These are phyloP conservation scores for Fusarium nurragi DNA, from an alignment of 2,329 filamentous ascomycete species.

Conservation along the genomic window DNA sequence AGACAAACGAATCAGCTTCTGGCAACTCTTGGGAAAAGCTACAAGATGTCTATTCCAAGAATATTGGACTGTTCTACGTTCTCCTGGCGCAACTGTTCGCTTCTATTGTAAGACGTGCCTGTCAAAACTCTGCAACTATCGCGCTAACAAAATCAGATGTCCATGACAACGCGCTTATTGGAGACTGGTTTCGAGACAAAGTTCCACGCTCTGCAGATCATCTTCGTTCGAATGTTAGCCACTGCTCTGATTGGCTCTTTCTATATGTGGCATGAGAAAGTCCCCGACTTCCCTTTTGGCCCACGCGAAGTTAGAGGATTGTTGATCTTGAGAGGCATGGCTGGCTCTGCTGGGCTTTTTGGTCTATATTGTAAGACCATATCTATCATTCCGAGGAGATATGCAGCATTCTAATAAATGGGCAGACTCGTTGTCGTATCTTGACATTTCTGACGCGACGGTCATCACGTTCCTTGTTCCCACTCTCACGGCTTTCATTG, in stretches of 20 bases:
- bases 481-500: conserved; percentile 71
- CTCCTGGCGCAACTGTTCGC: conserved; percentile 54
- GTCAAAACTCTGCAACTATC: fast-evolving
- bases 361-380: conserved; percentile 56
- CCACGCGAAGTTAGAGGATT: conserved; percentile 68
- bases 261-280: conserved; percentile 54
- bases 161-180: conserved; percentile 52
- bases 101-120: conserved; percentile 47
- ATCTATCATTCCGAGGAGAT: fast-evolving
- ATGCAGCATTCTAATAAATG: not conserved
- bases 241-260: conserved; percentile 50
- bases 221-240: conserved; percentile 55
- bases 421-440: conserved; percentile 65
- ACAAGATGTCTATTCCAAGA: conserved; percentile 58
- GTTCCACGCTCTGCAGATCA: conserved; percentile 55
- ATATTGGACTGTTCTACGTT: conserved; percentile 53
- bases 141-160: conserved; percentile 47
- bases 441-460: conserved; percentile 80
- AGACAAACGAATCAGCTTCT: not conserved
- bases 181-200: conserved; percentile 48
- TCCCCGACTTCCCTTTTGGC: conserved; percentile 74
- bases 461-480: conserved; percentile 83
- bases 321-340: conserved; percentile 70
- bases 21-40: not conserved
- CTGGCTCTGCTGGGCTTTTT: conserved; percentile 73